Percentiles rank a stretch among this genome's conserved stretches.
Conservation (phyloP, 441 rosid genomes). For the Populus hybrid region DNA sequence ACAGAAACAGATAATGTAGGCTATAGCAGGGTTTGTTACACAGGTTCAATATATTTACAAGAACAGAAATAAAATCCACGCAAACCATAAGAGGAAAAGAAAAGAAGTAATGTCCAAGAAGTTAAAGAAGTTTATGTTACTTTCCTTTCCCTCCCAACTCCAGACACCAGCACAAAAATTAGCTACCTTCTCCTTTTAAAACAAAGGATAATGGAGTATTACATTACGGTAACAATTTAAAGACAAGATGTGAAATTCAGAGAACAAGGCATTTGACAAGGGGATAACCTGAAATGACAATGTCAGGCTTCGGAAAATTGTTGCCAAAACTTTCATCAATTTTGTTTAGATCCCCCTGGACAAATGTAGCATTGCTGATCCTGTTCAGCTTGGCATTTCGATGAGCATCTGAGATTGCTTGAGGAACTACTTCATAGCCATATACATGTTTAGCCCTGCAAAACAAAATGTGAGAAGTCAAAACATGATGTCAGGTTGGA, state of each 20-base stretch:
- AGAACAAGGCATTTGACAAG: too few relatives aligned
- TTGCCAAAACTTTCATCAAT: constrained; percentile 73
- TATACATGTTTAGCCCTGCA: constrained; percentile 76
- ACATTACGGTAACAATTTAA: too few relatives aligned
- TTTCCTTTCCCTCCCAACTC: too few relatives aligned
- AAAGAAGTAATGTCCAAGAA: too few relatives aligned
- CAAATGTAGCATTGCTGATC: constrained; percentile 72
- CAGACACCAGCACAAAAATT: not conserved
- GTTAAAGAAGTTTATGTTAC: too few relatives aligned
- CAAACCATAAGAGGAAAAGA: too few relatives aligned
- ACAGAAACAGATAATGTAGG: too few relatives aligned
- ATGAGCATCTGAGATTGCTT: constrained; percentile 76
- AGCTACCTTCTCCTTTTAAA: not conserved
- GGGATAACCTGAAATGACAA: constrained; percentile 71
- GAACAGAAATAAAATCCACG: too few relatives aligned
- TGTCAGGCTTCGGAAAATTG: constrained; percentile 78
- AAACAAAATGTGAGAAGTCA: constrained; percentile 6
- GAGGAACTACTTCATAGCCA: constrained; percentile 94
- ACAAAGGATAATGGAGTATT: not conserved
- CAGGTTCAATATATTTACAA: too few relatives aligned
- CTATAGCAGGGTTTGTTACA: too few relatives aligned
- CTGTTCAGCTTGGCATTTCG: constrained; percentile 79
- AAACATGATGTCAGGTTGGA: not conserved
- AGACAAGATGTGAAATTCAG: too few relatives aligned
- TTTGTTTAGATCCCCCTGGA: constrained; percentile 95